Base-by-base conservation (phyloP, 2,329 filamentous ascomycete genomes). In the Neurospora sp. region DNA sequence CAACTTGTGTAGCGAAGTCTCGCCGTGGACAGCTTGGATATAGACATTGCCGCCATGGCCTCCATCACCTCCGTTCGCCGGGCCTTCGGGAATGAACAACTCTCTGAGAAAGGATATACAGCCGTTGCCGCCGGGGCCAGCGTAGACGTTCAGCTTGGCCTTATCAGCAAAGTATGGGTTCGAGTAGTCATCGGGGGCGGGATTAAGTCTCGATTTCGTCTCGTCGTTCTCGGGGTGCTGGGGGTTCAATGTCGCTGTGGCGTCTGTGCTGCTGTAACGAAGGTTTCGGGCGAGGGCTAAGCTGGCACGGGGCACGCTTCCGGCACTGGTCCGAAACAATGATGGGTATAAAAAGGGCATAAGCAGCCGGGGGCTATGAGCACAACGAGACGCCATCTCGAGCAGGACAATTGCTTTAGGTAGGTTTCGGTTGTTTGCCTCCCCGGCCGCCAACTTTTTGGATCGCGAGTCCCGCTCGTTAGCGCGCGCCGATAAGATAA, bases 31-130 rank as follows among this genome's bases (percentile, higher is more conserved):
- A 8, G 96, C 94, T 81, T 98, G 95, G 70, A 99, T 96, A 79
- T 97, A 98, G 74, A 99, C 85, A 76, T 91, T 96, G 46, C 96
- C 96, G 72, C 96, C 96, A 69, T 89, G 91, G 4, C 96, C 96
- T 57, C 96, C 96, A 78, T 99, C 93, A 71, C 96, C 96, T 67
- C 96, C 96, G 79, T 99, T 98, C 10, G 96, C 88, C 11, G 96
- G 96, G 0, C 96, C 96, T 73, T 97, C 90, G 65, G 90, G 88
- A 38, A 97, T 85, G 80, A 92, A 98, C 73, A 95, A 95, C 76
- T 99, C 96, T 23, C 95, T 90, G 62, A 96, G 82, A 78, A 98
- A 99, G 0, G 96, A 96, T 67, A 98, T 92, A 77, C 96, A 99
- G 73, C 96, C 96, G 77, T 96, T 90, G 8, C 96, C 96, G 36